These are phyloP conservation scores for Podospora appendiculata DNA, from an alignment of 495 filamentous ascomycete species.

Conservation along the genomic window DNA sequence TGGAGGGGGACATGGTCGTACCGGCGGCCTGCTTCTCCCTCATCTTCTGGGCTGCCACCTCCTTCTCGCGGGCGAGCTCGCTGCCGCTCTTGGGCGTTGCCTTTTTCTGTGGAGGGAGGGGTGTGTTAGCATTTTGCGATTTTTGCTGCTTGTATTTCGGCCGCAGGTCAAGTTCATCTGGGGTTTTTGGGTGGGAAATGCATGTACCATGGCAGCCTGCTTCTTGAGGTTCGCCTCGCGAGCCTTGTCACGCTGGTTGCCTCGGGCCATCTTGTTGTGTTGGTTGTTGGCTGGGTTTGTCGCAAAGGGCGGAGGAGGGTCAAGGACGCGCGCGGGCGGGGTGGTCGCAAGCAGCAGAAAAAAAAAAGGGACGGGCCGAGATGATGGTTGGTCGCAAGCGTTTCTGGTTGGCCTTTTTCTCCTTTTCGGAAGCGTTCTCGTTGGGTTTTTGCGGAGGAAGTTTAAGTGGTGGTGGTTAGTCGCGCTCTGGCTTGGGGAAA, in stretches of 20 bases:
- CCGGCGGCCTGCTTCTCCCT: constrained; percentile 81
- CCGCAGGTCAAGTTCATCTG: too few relatives aligned
- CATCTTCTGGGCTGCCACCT: constrained; percentile 76
- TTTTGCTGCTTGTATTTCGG: neutral
- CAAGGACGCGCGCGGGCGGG: neutral
- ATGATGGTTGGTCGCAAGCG: too few relatives aligned
- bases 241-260: constrained; percentile 87
- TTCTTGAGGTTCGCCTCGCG: constrained; percentile 75
- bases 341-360: neutral
- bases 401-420: too few relatives aligned
- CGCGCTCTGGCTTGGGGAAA: too few relatives aligned
- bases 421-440: too few relatives aligned
- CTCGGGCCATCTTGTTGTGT: constrained; percentile 64
- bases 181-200: too few relatives aligned
- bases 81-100: constrained; percentile 51
- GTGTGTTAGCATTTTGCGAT: neutral
- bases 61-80: constrained; percentile 66
- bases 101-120: constrained; percentile 47
- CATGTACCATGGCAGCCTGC: constrained; percentile 43
- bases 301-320: too few relatives aligned
- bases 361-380: neutral
- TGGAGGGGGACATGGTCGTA: constrained; percentile 27
- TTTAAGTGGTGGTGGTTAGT: too few relatives aligned
- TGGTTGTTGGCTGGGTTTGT: neutral
- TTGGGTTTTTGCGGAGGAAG: too few relatives aligned